phyloP scores from a whole-genome alignment of 169 alveolate genomes.

The Pseudocohnilembus persalinus region DNA sequence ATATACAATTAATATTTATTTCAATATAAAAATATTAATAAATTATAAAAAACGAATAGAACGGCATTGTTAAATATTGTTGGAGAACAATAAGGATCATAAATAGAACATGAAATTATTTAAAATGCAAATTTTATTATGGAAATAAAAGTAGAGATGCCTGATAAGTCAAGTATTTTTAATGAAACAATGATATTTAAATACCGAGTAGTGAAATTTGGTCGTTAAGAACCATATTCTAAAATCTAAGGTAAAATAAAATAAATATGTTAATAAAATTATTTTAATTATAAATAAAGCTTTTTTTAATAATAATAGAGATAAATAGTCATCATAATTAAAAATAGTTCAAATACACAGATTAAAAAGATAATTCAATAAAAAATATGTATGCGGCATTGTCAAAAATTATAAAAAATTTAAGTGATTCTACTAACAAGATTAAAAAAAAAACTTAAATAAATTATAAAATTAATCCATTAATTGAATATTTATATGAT shows the following conservation, averaged over 20 bases:
- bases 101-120: background rate
- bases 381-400: background rate
- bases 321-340: background rate
- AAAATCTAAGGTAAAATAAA: too few species aligned
- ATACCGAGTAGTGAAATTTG: background rate
- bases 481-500: background rate
- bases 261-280: background rate
- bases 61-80: background rate
- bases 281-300: too few species aligned
- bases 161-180: background rate
- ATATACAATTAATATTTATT: too few species aligned
- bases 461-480: background rate
- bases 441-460: background rate
- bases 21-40: too few species aligned
- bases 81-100: background rate
- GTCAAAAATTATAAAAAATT: background rate
- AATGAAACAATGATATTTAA: background rate
- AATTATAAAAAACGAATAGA: too few species aligned
- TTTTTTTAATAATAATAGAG: too few species aligned
- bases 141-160: background rate
- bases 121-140: background rate
- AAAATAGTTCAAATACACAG: background rate
- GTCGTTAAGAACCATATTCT: background rate
- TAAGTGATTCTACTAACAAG: background rate
- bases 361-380: background rate